Evolutionary conservation across 2,329 filamentous ascomycete species (phyloP).

Genomic region (Aspergillus thermomutatus): DNA sequence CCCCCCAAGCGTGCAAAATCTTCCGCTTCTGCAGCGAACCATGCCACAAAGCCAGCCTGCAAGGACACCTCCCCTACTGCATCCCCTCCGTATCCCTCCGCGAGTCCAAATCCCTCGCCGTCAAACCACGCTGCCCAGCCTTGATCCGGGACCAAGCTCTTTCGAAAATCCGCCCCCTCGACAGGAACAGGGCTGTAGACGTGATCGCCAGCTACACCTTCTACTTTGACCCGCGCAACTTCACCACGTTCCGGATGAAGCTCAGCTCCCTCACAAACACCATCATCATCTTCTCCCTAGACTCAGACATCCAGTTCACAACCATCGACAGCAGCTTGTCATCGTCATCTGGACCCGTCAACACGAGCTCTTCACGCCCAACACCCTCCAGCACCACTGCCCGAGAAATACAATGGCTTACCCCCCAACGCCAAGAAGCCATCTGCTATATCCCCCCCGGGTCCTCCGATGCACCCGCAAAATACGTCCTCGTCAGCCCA

Average conservation of each 20-base stretch:
- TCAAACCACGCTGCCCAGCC: slow-evolving; percentile 24
- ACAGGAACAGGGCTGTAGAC: slow-evolving; percentile 12
- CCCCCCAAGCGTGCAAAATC: slow-evolving; percentile 24
- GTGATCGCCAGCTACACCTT: slow-evolving; percentile 26
- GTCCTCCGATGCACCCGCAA: slow-evolving; percentile 5
- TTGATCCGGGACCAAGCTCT: slow-evolving; percentile 24
- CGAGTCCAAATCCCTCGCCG: slow-evolving; percentile 28
- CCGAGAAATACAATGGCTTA: slow-evolving; percentile 18
- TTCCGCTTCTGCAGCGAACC: slow-evolving; percentile 26
- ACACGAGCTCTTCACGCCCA: not conserved
- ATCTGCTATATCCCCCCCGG: slow-evolving; percentile 15
- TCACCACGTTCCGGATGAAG: slow-evolving; percentile 33
- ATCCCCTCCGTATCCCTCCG: slow-evolving; percentile 29
- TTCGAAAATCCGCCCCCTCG: slow-evolving; percentile 19
- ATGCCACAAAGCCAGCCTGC: slow-evolving; percentile 18
- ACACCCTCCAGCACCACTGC: not conserved
- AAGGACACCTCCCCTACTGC: slow-evolving; percentile 19
- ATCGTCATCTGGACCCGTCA: slow-evolving; percentile 4
- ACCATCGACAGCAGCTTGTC: slow-evolving; percentile 14
- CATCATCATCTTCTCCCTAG: slow-evolving; percentile 26
- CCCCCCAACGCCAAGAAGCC: slow-evolving; percentile 23
- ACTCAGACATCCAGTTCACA: slow-evolving; percentile 25
- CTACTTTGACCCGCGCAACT: slow-evolving; percentile 30
- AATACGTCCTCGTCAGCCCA: slow-evolving; percentile 27
- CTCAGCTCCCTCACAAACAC: slow-evolving; percentile 26